phyloP scores from a whole-genome alignment of 495 filamentous ascomycete genomes.

The Aspergillus bridgeri region DNA sequence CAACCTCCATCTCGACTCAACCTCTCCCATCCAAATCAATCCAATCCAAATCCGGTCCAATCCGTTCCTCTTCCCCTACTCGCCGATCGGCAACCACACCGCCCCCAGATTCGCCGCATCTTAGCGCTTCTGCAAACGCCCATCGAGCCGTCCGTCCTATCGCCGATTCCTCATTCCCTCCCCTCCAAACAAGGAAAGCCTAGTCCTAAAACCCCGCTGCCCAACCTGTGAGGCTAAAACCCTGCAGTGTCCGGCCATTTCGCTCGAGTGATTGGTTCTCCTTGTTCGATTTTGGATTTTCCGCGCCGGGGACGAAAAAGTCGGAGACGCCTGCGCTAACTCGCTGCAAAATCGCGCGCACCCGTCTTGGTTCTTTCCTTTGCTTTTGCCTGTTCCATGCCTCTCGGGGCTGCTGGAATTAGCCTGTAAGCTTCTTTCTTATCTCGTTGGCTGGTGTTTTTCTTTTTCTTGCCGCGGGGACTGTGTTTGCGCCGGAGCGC shows the following conservation, averaged over 20 bases:
- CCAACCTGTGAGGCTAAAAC: constrained; percentile 46
- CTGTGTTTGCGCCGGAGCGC: background rate
- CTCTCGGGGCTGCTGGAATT: background rate
- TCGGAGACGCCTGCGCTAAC: background rate
- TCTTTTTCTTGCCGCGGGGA: background rate
- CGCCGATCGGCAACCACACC: constrained; percentile 3
- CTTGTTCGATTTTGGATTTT: constrained; percentile 10
- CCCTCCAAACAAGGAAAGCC: constrained; percentile 1
- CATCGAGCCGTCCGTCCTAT: constrained; percentile 7
- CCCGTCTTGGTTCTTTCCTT: background rate
- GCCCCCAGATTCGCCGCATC: constrained; percentile 6
- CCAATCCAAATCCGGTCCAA: background rate
- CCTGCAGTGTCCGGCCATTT: constrained; percentile 20
- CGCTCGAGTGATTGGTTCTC: constrained; percentile 16
- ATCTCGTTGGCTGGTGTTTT: background rate
- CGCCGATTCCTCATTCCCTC: constrained; percentile 10
- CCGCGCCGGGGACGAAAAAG: constrained; percentile 20
- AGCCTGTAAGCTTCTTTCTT: background rate
- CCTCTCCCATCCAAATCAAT: background rate
- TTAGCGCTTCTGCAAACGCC: constrained; percentile 22
- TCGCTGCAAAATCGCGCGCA: background rate
- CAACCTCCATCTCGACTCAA: background rate
- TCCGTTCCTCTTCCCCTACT: background rate
- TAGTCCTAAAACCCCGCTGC: constrained; percentile 26
- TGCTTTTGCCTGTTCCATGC: background rate